Evolutionary conservation across 1,139 yeast genomes (phyloP).

Genomic region (Nematodospora anomalae): DNA sequence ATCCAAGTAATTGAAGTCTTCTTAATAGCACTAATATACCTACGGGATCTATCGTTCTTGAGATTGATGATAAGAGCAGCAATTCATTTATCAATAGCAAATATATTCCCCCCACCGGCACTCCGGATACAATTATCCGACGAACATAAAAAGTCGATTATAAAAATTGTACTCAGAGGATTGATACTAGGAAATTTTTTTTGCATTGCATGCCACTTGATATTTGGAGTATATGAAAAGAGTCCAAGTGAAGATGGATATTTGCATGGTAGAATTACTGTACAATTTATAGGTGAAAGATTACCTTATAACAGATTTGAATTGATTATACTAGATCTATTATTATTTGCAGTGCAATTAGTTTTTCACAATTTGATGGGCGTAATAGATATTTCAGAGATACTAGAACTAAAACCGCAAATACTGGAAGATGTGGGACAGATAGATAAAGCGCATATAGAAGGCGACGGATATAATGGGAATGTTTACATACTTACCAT

Average conservation of each 20-base stretch:
- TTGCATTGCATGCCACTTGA: slow-evolving; percentile 28
- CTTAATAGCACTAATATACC: slow-evolving; percentile 32
- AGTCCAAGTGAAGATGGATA: slow-evolving; percentile 19
- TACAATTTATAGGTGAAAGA: slow-evolving; percentile 46
- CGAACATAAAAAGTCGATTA: slow-evolving; percentile 27
- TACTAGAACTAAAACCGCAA: slow-evolving; percentile 18
- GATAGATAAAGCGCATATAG: slow-evolving; percentile 18
- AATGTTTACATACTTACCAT: slow-evolving; percentile 34
- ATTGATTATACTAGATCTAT: slow-evolving; percentile 29
- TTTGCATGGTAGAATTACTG: slow-evolving; percentile 37
- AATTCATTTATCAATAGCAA: slow-evolving; percentile 30
- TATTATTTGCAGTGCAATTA: slow-evolving; percentile 29
- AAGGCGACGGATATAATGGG: slow-evolving; percentile 44
- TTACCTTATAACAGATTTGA: slow-evolving; percentile 28
- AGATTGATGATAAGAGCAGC: slow-evolving; percentile 27
- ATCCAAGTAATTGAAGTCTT: slow-evolving; percentile 31
- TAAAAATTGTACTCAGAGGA: slow-evolving; percentile 29
- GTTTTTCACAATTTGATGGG: slow-evolving; percentile 35
- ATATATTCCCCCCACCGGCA: slow-evolving; percentile 22
- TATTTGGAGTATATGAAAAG: slow-evolving; percentile 28
- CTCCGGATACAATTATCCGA: slow-evolving; percentile 21
- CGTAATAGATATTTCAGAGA: slow-evolving; percentile 30
- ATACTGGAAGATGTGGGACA: neutral
- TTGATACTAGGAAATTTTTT: slow-evolving; percentile 27
- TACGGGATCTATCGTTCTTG: slow-evolving; percentile 37